Base-by-base conservation (phyloP, 495 filamentous ascomycete genomes). In the Aspergillus coremiiformis region DNA sequence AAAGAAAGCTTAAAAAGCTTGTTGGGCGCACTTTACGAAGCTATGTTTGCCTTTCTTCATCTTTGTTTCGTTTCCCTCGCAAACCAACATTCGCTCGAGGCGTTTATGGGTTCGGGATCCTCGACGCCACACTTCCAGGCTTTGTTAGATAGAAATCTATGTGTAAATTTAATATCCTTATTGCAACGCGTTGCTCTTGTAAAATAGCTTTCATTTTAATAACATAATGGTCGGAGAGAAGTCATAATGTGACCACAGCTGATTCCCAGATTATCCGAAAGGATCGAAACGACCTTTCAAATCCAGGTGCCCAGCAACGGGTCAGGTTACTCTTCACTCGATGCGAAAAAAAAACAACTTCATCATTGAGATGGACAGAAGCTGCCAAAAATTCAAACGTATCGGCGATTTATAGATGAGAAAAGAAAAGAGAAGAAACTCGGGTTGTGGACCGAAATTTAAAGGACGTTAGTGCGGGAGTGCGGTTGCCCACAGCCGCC, bases 301-400 rank as follows among this genome's bases (percentile, higher is more conserved):
- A 81, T 65, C 68, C 78, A 78, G 83, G 84, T 82, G 84, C 84
- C 84, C 84, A 89, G 84, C 82, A 74, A 86, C 79, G 81, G 82
- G 84, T 78, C 62, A 60, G 58, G 51, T 71, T 59, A 52, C 55
- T 87, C 81, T 87, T 65, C 83, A 84, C 83, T 64, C 80, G 85
- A 83, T 41, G 37, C 77, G 74, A 78, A 76, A 84, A 78, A 76
- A 84, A 80, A 84, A 82, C 83, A 83, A 68, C 66, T 69, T 73
- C 70, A 62, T 66, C 71, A 78, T 67, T 44, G 60, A 58, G 53
- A 63, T 63, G 45, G 64, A 68, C 61, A 45, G 65, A 79, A 75
- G 71, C 65, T 81, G 82, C 70, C 75, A 71, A 78, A 67, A 64
- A 65, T 57, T 51, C 50, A 61, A 59, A 63, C 72, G 70, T 66